These are phyloP conservation scores for Beauveria australis DNA, from an alignment of 2,329 filamentous ascomycete species.

Conservation along the genomic window DNA sequence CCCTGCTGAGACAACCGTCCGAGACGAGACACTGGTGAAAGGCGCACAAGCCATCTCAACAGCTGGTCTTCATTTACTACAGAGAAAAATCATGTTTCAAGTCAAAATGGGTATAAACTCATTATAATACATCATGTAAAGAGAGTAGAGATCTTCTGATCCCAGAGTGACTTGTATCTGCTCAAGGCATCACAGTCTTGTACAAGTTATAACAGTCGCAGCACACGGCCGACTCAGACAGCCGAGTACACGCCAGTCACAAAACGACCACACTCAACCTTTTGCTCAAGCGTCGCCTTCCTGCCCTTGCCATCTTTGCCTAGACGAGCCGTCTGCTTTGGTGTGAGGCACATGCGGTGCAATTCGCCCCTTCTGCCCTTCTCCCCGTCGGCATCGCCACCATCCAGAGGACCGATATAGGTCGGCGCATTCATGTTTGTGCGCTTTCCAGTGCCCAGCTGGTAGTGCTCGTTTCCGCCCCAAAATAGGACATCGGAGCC, in stretches of 20 bases:
- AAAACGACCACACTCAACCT: constrained; percentile 75
- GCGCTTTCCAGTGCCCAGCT: constrained; percentile 84
- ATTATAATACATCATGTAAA: constrained; percentile 1
- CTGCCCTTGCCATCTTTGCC: constrained; percentile 52
- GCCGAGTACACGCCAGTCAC: constrained; percentile 78
- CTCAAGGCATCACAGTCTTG: background rate
- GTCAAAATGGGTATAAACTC: background rate
- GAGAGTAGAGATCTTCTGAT: background rate
- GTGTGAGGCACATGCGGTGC: constrained; percentile 74
- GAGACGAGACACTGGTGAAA: background rate
- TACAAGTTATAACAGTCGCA: background rate
- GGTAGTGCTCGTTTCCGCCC: constrained; percentile 91
- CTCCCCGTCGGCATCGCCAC: constrained; percentile 48
- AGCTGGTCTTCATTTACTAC: background rate
- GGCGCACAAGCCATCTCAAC: background rate
- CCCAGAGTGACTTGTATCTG: background rate
- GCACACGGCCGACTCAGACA: constrained; percentile 26
- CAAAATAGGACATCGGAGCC: constrained; percentile 86
- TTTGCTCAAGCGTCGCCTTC: constrained; percentile 72
- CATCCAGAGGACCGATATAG: constrained; percentile 72
- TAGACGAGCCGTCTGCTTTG: constrained; percentile 60
- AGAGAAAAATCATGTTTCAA: background rate
- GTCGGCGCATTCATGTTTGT: constrained; percentile 68
- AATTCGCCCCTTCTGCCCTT: constrained; percentile 53
- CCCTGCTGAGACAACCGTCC: background rate